phyloP scores from a whole-genome alignment of 2,329 filamentous ascomycete genomes.

The Aspergillus glaucus region DNA sequence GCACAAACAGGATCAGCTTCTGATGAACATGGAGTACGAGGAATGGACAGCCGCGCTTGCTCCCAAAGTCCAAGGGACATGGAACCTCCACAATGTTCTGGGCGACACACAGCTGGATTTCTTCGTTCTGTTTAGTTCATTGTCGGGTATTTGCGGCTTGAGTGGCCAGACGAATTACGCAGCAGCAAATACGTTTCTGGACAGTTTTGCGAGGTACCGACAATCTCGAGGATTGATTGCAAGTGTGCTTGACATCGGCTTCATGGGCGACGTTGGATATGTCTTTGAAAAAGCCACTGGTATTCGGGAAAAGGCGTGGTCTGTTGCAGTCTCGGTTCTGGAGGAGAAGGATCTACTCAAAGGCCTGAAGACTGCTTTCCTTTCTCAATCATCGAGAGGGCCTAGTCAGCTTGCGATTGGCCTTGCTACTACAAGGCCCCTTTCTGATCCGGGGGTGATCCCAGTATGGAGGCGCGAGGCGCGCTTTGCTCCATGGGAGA shows the following conservation, averaged over 20 bases:
- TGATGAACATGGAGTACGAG: conserved; percentile 26
- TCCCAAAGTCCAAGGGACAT: conserved; percentile 28
- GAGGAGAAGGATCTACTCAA: conserved; percentile 4
- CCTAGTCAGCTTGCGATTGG: conserved; percentile 2
- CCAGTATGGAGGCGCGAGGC: conserved; percentile 1
- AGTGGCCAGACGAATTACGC: conserved; percentile 30
- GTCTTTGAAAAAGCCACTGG: neutral
- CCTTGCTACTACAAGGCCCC: conserved; percentile 1
- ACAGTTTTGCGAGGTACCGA: conserved; percentile 19
- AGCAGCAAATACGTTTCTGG: conserved; percentile 31
- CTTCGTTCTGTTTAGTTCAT: conserved; percentile 36
- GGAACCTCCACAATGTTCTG: conserved; percentile 20
- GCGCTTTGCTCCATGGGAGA: conserved; percentile 6
- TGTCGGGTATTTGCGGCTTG: conserved; percentile 25
- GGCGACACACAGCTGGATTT: conserved; percentile 31
- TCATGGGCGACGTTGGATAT: conserved; percentile 13
- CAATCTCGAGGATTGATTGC: conserved; percentile 8
- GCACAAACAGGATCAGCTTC: conserved; percentile 1
- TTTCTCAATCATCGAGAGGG: neutral
- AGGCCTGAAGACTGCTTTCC: conserved; percentile 1
- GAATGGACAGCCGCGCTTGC: conserved; percentile 24
- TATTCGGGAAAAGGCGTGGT: conserved; percentile 11
- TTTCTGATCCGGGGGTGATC: neutral
- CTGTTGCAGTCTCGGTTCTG: conserved; percentile 7
- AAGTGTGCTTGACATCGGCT: conserved; percentile 9